phyloP scores from a whole-genome alignment of 306 rosid genomes.

The Quercus gilva region DNA sequence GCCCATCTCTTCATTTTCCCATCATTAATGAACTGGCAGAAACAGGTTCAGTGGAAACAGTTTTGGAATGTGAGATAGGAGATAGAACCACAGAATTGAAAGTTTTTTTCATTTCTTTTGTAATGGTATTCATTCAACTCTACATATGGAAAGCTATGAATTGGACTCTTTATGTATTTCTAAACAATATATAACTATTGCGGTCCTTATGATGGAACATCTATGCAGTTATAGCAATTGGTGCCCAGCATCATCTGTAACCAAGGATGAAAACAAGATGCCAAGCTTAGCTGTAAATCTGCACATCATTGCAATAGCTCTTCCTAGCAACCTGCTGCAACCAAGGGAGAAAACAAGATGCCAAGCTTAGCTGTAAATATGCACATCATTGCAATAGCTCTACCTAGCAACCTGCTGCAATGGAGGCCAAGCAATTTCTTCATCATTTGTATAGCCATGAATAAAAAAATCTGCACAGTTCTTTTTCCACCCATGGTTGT shows the following conservation, averaged over 20 bases:
- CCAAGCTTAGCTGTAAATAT: background rate
- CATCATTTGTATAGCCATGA: slow-evolving; percentile 66
- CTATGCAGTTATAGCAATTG: background rate
- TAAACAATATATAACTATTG: background rate
- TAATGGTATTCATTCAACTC: background rate
- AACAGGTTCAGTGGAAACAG: too few relatives aligned
- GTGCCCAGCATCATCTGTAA: background rate
- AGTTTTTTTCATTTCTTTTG: background rate
- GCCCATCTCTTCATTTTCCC: too few relatives aligned
- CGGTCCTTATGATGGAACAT: background rate
- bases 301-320: slow-evolving; percentile 21
- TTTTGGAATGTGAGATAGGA: background rate
- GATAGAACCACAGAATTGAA: background rate
- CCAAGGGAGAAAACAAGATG: background rate
- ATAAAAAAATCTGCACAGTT: slow-evolving; percentile 74
- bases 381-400: slow-evolving; percentile 21
- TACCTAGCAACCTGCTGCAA: slow-evolving; percentile 60
- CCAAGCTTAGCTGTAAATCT: background rate
- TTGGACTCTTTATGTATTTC: background rate
- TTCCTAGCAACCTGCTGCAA: slow-evolving; percentile 60
- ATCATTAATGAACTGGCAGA: too few relatives aligned
- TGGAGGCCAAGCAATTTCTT: slow-evolving; percentile 71
- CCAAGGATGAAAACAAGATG: background rate
- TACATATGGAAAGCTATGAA: background rate
- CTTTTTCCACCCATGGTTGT: slow-evolving; percentile 73